A percentile compares a stretch with the other conserved stretches of the same genome.
phyloP scores from a whole-genome alignment of 1,284 basidiomycete genomes.

The Ustilago xerochloae region DNA sequence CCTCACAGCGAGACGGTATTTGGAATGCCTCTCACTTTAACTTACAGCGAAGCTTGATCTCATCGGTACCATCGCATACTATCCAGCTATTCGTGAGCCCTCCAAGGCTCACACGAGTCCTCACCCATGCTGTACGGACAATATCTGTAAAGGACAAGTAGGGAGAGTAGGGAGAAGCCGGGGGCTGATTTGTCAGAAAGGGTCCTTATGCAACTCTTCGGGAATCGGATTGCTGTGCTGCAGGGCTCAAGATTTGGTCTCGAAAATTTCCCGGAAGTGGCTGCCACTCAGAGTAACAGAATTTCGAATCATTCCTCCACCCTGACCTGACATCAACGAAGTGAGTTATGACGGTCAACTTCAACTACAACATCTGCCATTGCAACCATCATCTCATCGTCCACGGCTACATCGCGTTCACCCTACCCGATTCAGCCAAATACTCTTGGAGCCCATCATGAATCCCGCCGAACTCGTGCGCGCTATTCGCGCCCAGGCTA shows the following conservation, averaged over 20 bases:
- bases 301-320: constrained; percentile 39
- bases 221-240: constrained; percentile 13
- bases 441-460: constrained; percentile 3
- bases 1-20: too few species aligned
- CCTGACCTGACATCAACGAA: neutral
- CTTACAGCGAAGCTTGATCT: too few species aligned
- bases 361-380: neutral
- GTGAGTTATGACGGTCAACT: neutral
- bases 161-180: neutral
- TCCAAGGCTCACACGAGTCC: too few species aligned
- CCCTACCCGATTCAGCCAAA: neutral
- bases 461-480: constrained; percentile 42
- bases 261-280: constrained; percentile 31
- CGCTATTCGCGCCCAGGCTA: constrained; percentile 41
- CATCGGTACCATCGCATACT: too few species aligned
- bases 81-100: too few species aligned
- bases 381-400: neutral
- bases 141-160: neutral
- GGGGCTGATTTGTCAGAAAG: constrained; percentile 33
- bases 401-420: neutral
- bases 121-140: too few species aligned
- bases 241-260: neutral
- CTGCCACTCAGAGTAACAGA: constrained; percentile 5
- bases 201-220: neutral
- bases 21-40: too few species aligned